Evolutionary conservation across 257 asterid genomes (phyloP).

Genomic region (Schizonepeta tenuifolia): DNA sequence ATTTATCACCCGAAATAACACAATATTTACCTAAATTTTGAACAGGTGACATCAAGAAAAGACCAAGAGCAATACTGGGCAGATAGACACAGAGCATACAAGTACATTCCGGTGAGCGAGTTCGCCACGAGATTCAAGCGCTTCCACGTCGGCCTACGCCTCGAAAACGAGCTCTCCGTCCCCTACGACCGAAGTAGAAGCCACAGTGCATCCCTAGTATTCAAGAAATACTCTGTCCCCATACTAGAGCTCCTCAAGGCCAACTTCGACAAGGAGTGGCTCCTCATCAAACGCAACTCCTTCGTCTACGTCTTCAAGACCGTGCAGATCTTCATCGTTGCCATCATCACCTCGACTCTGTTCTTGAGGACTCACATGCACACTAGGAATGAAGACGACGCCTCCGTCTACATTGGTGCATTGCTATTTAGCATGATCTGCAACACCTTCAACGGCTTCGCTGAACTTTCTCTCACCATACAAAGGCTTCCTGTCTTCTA

Average conservation of each 20-base stretch:
- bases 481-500: conserved; percentile 68
- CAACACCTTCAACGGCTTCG: conserved; percentile 64
- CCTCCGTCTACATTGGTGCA: conserved; percentile 61
- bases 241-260: conserved; percentile 56
- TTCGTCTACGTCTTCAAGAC: conserved; percentile 69
- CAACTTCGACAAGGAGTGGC: conserved; percentile 74
- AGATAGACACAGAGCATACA: conserved; percentile 47
- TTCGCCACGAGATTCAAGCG: conserved; percentile 48
- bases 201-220: conserved; percentile 64
- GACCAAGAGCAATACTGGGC: conserved; percentile 80
- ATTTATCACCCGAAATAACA: background rate
- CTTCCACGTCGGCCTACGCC: conserved; percentile 61
- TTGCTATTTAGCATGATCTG: conserved; percentile 49
- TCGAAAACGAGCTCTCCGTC: conserved; percentile 59
- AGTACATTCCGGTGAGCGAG: conserved; percentile 48
- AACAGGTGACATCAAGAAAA: conserved; percentile 68
- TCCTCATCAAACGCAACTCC: conserved; percentile 62
- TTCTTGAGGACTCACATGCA: conserved; percentile 55
- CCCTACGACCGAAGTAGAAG: conserved; percentile 49
- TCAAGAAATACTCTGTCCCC: conserved; percentile 51
- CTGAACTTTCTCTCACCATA: conserved; percentile 59
- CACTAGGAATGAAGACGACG: conserved; percentile 54
- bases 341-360: conserved; percentile 56
- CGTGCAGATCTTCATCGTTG: conserved; percentile 62
- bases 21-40: background rate